phyloP scores from a whole-genome alignment of 192 early-diverging fungal species.

The Backusella sp. region DNA sequence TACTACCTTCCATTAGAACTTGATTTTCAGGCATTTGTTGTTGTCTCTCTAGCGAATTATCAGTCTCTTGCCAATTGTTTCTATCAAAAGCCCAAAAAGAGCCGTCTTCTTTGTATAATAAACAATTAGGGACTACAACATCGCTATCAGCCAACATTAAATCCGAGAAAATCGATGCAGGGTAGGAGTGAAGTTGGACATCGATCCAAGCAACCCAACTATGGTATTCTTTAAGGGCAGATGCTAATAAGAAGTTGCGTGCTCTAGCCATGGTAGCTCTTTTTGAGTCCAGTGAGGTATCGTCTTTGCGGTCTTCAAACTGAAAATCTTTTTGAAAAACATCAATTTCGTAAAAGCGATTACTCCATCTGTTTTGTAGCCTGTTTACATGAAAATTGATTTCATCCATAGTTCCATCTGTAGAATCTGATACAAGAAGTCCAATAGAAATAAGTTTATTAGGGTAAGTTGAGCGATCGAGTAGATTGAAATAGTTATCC shows the following conservation, averaged over 20 bases:
- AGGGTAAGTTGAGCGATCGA: slow-evolving; percentile 55
- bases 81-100: slow-evolving; percentile 53
- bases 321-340: slow-evolving; percentile 59
- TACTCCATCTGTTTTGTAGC: slow-evolving; percentile 15
- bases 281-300: slow-evolving; percentile 55
- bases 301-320: slow-evolving; percentile 43
- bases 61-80: slow-evolving; percentile 68
- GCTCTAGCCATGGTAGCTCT: slow-evolving; percentile 57
- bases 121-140: slow-evolving; percentile 62
- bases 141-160: slow-evolving; percentile 61
- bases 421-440: slow-evolving; percentile 62
- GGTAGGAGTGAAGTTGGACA: slow-evolving; percentile 59
- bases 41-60: slow-evolving; percentile 43
- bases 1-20: slow-evolving; percentile 33
- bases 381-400: slow-evolving; percentile 28
- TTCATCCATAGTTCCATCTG: slow-evolving; percentile 50
- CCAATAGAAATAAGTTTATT: slow-evolving; percentile 61
- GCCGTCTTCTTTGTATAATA: slow-evolving; percentile 19
- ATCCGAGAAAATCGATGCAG: slow-evolving; percentile 50
- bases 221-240: slow-evolving; percentile 55
- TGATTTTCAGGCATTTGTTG: slow-evolving; percentile 18
- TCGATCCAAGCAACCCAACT: slow-evolving; percentile 72
- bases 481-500: slow-evolving; percentile 57
- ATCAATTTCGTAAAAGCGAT: slow-evolving; percentile 44
- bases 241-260: slow-evolving; percentile 58